Evolutionary conservation across 768 basidiomycete species (phyloP).

Genomic region (Imleria badia): DNA sequence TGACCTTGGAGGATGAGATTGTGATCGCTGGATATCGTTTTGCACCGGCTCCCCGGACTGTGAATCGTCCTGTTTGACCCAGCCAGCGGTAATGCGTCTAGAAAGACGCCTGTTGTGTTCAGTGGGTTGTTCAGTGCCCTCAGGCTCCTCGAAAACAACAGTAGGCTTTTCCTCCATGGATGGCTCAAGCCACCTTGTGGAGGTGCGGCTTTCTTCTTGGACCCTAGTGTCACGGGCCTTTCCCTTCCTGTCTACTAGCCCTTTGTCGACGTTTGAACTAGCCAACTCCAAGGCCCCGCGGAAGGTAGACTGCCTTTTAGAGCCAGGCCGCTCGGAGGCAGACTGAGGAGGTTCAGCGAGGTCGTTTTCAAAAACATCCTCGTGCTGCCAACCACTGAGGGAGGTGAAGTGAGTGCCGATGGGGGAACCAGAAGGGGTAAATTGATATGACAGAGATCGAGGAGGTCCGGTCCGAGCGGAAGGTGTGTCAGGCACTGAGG

Average conservation of each 20-base stretch:
- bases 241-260: slow-evolving; percentile 49
- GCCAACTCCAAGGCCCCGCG: slow-evolving; percentile 60
- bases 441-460: slow-evolving; percentile 66
- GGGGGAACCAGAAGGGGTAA: slow-evolving; percentile 48
- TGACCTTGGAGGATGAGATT: slow-evolving; percentile 28
- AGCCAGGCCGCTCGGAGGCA: slow-evolving; percentile 29
- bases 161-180: slow-evolving; percentile 46
- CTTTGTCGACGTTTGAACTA: slow-evolving; percentile 33
- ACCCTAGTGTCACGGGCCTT: slow-evolving; percentile 50
- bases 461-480: slow-evolving; percentile 72
- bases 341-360: slow-evolving; percentile 34
- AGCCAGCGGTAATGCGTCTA: slow-evolving; percentile 3
- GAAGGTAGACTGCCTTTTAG: slow-evolving; percentile 45
- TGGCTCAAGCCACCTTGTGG: slow-evolving; percentile 55
- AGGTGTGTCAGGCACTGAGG: slow-evolving; percentile 43
- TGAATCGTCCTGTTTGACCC: not conserved
- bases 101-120: slow-evolving; percentile 26
- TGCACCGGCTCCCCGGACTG: slow-evolving; percentile 4
- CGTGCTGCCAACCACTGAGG: slow-evolving; percentile 23
- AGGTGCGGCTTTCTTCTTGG: slow-evolving; percentile 53
- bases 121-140: slow-evolving; percentile 20
- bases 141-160: slow-evolving; percentile 30
- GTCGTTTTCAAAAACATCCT: slow-evolving; percentile 33
- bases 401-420: slow-evolving; percentile 28
- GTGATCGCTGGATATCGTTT: slow-evolving; percentile 18